Conservation (phyloP, 257 asterid genomes). For the Nicotiana attenuata region DNA sequence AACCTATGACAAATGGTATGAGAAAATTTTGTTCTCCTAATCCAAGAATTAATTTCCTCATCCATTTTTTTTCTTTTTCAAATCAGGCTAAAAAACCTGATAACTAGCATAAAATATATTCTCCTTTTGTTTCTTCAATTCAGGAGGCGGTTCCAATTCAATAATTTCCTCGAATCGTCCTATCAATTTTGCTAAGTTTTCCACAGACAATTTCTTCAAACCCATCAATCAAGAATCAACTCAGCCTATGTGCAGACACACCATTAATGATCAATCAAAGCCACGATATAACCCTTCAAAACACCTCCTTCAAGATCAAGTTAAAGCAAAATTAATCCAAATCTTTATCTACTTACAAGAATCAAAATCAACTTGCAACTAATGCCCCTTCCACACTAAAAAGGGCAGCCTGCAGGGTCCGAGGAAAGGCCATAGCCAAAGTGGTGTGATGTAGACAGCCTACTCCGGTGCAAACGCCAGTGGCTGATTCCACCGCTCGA, state of each 20-base stretch:
- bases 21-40: conserved; percentile 66
- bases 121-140: conserved; percentile 17
- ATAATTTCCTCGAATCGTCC: conserved; percentile 22
- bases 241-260: conserved; percentile 18
- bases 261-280: conserved; percentile 14
- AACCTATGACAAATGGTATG: conserved; percentile 67
- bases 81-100: conserved; percentile 1
- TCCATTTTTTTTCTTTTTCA: conserved; percentile 35
- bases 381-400: neutral
- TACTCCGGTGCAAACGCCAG: too few species aligned
- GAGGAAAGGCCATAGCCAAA: too few species aligned
- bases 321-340: neutral
- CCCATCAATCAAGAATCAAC: conserved; percentile 34
- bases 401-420: too few species aligned
- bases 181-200: conserved; percentile 12
- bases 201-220: conserved; percentile 18
- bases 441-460: too few species aligned
- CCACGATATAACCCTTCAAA: conserved; percentile 4
- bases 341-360: neutral
- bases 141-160: conserved; percentile 26
- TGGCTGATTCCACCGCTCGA: too few species aligned
- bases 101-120: neutral
- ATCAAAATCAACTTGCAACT: conserved; percentile 11
- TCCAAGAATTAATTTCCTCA: conserved; percentile 65
- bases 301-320: conserved; percentile 11